Base-by-base conservation (phyloP, 2,329 filamentous ascomycete species). In the Stagonosporopsis cucurbitacearum region DNA sequence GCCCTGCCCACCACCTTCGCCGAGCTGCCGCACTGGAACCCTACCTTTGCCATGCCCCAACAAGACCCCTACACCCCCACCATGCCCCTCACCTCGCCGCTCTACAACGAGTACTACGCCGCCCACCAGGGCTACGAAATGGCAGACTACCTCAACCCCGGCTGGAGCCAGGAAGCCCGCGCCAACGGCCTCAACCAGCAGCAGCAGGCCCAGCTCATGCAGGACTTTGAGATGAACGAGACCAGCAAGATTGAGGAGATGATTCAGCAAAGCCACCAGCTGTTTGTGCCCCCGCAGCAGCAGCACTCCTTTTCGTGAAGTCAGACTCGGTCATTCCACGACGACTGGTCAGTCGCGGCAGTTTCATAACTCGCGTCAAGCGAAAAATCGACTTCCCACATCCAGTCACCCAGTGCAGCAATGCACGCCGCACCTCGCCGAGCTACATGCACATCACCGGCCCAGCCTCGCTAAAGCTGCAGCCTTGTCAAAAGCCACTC, bases 171-270 rank as follows among this genome's bases (percentile, higher is more conserved):
- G 36, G 67, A 71, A 28, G 60, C 65, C 7, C 59, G 73, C 44
- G 67, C 68, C 4, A 67, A 67, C 22, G 81, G 81, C 56, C 79
- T 96, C 28, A 93, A 87, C 56, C 88, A 92, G 60, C 85, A 91
- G 68, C 91, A 96, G 75, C 91, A 95, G 75, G 78, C 88, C 60
- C 90, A 96, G 78, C 79, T 96, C 33, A 92, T 96, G 89, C 86
- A 88, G 51, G 87, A 87, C 44, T 82, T 96, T 30, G 90, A 95
- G 73, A 89, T 70, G 39, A 75, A 75, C 45, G 75, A 76, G 20
- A 72, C 71, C 1, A 68, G 70, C 48, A 74, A 75, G 57, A 73
- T 78, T 17, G 73, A 78, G 54, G 66, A 68, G 39, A 77, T 77
- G 74, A 77, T 78, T 23, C 66, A 77, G 51, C 73, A 77, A 32